Evolutionary conservation across 169 alveolate genomes (phyloP).

Genomic region (Babesia bovis): DNA sequence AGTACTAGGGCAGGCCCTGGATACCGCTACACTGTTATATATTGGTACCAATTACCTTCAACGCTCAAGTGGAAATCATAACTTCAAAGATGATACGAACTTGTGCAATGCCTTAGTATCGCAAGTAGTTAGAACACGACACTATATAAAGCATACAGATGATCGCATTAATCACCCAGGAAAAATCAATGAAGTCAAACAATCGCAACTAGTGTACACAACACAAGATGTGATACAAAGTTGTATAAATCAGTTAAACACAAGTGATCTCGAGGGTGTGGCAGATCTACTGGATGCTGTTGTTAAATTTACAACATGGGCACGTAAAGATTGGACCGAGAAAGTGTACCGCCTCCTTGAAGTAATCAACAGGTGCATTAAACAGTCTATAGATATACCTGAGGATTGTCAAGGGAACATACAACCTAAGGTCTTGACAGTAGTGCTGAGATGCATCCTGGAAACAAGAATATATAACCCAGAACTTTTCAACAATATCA

Average conservation of each 20-base stretch:
- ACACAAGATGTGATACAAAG: background rate
- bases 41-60: background rate
- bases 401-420: background rate
- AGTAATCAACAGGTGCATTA: background rate
- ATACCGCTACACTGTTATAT: background rate
- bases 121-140: conserved; percentile 9
- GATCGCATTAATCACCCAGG: too few species aligned
- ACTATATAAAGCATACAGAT: too few species aligned
- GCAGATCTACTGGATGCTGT: conserved; percentile 43
- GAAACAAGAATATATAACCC: conserved; percentile 3
- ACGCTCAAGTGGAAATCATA: background rate
- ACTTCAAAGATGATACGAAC: conserved; percentile 49
- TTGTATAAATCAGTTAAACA: background rate
- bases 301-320: background rate
- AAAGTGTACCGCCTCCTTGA: background rate
- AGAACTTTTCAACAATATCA: background rate
- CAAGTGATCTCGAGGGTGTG: conserved; percentile 55
- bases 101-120: conserved; percentile 16
- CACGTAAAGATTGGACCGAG: background rate
- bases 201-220: background rate
- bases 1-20: conserved; percentile 7
- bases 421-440: conserved; percentile 20
- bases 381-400: background rate
- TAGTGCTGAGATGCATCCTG: conserved; percentile 27
- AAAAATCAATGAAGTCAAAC: background rate